Base-by-base conservation (phyloP, 257 asterid species). In the Hygrophila difformis region DNA sequence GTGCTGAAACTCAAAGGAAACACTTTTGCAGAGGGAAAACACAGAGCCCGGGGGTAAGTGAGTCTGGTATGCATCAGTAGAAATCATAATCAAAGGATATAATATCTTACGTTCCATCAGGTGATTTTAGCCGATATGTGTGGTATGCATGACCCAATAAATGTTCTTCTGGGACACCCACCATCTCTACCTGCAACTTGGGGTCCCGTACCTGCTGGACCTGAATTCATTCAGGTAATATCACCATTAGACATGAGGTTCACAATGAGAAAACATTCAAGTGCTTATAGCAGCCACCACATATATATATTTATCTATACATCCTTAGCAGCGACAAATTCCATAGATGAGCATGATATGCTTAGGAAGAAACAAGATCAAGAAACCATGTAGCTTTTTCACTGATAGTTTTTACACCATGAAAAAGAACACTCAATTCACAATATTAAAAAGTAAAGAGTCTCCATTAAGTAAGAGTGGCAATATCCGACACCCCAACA, bases 111-210 rank as follows among this genome's bases (percentile, higher is more conserved):
- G 88, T 79, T 58, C 64, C 88, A 39, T 91, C 96, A 14, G 95
- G 89, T 39, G 99, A 86, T 36, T 92, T 74, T 47, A 91, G 75
- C 67, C 76, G 78, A 69, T 91, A 91, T 77, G 72, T 73, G 59
- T 86, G 99, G 76, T 82, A 91, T 20, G 96, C 99, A 74, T 91
- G 99, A 15, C 96, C 99, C 16, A 71, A 49, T 56, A 86, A 59
- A 72, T 86, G 65, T 68, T 91, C 93, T 63, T 78, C 84, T 0
- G 96, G 99, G 52, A 91, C 95, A 45, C 99, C 99, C 62, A 76
- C 99, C 62, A 76, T 64, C 62, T 80, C 94, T 43, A 72, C 65
- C 72, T 91, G 99, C 60, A 68, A 61, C 67, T 47, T 66, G 29
- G 94, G 95, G 62, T 91, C 94, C 54, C 95, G 70, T 56, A 91